These are phyloP conservation scores for Aspergillus leporis DNA, from an alignment of 495 filamentous ascomycete species.

Conservation along the genomic window DNA sequence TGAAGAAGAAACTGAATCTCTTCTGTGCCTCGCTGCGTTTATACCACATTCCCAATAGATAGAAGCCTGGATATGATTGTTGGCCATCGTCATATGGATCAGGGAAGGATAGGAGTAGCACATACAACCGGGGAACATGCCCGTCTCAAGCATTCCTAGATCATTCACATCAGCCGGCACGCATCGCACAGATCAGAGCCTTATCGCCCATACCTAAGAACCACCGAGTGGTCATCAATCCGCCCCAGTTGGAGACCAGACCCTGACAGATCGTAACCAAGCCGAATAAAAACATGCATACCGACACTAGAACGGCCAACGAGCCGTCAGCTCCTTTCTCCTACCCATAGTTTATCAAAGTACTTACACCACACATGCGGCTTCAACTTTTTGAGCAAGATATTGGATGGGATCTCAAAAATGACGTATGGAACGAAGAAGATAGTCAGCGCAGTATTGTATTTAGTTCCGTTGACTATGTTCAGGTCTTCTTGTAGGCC, in stretches of 20 bases:
- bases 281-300: constrained; percentile 76
- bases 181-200: neutral
- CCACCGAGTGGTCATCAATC: constrained; percentile 74
- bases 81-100: constrained; percentile 6
- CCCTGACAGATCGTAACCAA: constrained; percentile 70
- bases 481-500: constrained; percentile 64
- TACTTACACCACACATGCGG: constrained; percentile 68
- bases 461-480: constrained; percentile 57
- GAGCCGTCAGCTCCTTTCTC: neutral
- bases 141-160: constrained; percentile 72
- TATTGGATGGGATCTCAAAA: constrained; percentile 86
- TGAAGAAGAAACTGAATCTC: constrained; percentile 89
- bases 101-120: neutral
- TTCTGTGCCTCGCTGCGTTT: constrained; percentile 82
- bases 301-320: constrained; percentile 42
- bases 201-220: constrained; percentile 56
- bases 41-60: constrained; percentile 88
- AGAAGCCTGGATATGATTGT: constrained; percentile 56
- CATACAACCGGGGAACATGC: constrained; percentile 67
- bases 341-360: neutral
- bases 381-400: constrained; percentile 76
- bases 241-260: constrained; percentile 67
- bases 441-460: constrained; percentile 78
- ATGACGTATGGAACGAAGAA: constrained; percentile 94
- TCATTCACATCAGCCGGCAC: constrained; percentile 4